Evolutionary conservation across 805 yeast species (phyloP).

Genomic region (Monosporozyma aerobia): DNA sequence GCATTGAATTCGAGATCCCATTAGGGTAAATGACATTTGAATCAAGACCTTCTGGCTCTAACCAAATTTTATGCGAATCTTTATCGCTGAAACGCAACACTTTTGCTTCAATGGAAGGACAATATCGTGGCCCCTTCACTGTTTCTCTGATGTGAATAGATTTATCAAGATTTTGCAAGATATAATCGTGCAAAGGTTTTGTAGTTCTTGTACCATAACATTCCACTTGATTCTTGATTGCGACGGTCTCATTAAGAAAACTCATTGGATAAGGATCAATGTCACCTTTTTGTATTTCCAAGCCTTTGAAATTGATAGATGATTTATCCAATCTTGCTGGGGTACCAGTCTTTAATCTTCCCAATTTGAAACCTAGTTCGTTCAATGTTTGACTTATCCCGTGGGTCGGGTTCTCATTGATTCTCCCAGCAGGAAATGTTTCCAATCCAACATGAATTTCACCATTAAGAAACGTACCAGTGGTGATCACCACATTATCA

Average conservation of each 20-base stretch:
- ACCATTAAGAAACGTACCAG: conserved; percentile 92
- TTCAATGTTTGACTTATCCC: conserved; percentile 75
- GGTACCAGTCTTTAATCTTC: conserved; percentile 92
- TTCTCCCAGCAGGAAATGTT: conserved; percentile 81
- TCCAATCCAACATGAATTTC: conserved; percentile 87
- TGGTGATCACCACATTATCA: conserved; percentile 72
- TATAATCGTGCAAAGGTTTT: conserved; percentile 57
- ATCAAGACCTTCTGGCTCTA: conserved; percentile 92
- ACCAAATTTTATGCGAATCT: conserved; percentile 74
- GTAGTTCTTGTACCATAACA: conserved; percentile 81
- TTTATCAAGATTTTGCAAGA: conserved; percentile 62
- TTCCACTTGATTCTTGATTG: conserved; percentile 47
- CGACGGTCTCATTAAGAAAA: conserved; percentile 60
- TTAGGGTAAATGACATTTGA: conserved; percentile 88
- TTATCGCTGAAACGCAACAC: conserved; percentile 72
- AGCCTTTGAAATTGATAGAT: conserved; percentile 57
- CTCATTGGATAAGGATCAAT: conserved; percentile 86
- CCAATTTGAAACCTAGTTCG: conserved; percentile 72
- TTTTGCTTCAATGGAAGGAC: conserved; percentile 94
- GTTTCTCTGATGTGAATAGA: conserved; percentile 89
- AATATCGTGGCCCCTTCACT: conserved; percentile 92
- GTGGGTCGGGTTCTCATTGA: conserved; percentile 85
- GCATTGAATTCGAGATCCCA: conserved; percentile 95
- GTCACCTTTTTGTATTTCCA: conserved; percentile 73
- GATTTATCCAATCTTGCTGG: conserved; percentile 78